Evolutionary conservation across 441 rosid species (phyloP), one percentile per base, ranked within the genome.

Genomic region (Pelargonium australe): DNA sequence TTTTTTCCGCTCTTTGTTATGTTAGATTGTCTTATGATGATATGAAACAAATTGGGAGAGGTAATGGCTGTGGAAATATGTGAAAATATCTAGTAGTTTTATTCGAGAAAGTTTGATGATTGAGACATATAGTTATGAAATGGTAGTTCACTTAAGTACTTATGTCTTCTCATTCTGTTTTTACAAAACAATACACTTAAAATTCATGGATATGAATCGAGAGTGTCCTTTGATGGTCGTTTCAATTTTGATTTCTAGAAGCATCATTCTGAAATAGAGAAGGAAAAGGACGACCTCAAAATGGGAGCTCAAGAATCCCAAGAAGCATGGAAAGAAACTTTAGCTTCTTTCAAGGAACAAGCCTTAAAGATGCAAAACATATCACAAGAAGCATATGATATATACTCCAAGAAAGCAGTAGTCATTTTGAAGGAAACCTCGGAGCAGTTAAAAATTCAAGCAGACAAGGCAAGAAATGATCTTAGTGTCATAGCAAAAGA

Each of bases 281-380:
- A 78, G 70, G 89, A 81, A 71, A 77, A 69, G 60, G 78, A 76
- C 16, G 82, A 75, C 70, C 31, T 31, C 65, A 66, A 82, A 65
- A 51, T 16, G n/a, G 51, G 31, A 47, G 72, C 71, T 45, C 84
- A 81, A 69, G 96, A 80, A 71, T 81, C 96, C 12, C 80, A 85
- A 64, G 97, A 91, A 85, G 88, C 84, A 11, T 92, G 99, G 99
- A 84, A 87, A 74, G 85, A 83, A 79, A 74, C 92, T 63, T 78
- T 91, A 6, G 86, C 76, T 63, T 67, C 88, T 37, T 86, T 90
- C 78, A 88, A 84, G 76, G 93, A 89, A 70, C 89, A 94, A 74
- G 91, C 91, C 7, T 72, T 84, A 63, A 90, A 85, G 85, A 81
- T 95, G 85, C 88, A 90, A 76, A 77, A 82, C 65, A 80, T 92